phyloP scores from a whole-genome alignment of 2,329 filamentous ascomycete genomes.

The Trichoderma breve region DNA sequence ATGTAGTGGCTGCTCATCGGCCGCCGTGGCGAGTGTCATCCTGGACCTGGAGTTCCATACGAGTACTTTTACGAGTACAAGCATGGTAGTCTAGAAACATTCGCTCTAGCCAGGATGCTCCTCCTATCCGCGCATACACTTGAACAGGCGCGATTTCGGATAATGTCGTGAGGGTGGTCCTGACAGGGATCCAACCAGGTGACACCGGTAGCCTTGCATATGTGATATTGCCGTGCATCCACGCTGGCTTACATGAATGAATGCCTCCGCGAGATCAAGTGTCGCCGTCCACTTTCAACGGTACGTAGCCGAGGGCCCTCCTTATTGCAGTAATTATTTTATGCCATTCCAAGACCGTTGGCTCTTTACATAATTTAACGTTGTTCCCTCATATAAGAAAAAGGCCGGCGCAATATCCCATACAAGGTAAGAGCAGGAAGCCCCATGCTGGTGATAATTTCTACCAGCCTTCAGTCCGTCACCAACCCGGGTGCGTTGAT shows the following conservation, averaged over 20 bases:
- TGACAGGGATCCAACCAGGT: slow-evolving; percentile 10
- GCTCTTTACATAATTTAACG: neutral
- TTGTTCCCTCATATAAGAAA: neutral
- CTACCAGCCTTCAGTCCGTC: neutral
- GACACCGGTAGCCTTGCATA: slow-evolving; percentile 19
- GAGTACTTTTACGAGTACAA: neutral
- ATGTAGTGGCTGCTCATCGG: neutral
- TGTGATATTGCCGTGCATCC: slow-evolving; percentile 19
- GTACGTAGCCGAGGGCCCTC: neutral
- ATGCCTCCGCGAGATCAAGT: neutral
- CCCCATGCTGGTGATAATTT: neutral
- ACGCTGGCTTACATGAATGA: neutral
- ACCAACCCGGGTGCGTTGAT: neutral
- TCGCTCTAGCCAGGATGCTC: slow-evolving; percentile 7
- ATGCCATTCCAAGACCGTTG: neutral
- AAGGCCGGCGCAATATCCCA: neutral
- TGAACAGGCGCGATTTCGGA: slow-evolving; percentile 6
- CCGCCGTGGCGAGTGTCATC: neutral
- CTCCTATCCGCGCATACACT: neutral
- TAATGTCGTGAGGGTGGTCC: slow-evolving; percentile 17
- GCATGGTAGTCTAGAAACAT: neutral
- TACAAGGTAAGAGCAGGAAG: neutral
- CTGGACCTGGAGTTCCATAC: neutral
- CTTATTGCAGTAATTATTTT: neutral
- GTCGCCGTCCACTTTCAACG: slow-evolving; percentile 4